These are phyloP conservation scores for Tranzscheliella williamsii DNA, from an alignment of 1,284 basidiomycete species.

Conservation along the genomic window DNA sequence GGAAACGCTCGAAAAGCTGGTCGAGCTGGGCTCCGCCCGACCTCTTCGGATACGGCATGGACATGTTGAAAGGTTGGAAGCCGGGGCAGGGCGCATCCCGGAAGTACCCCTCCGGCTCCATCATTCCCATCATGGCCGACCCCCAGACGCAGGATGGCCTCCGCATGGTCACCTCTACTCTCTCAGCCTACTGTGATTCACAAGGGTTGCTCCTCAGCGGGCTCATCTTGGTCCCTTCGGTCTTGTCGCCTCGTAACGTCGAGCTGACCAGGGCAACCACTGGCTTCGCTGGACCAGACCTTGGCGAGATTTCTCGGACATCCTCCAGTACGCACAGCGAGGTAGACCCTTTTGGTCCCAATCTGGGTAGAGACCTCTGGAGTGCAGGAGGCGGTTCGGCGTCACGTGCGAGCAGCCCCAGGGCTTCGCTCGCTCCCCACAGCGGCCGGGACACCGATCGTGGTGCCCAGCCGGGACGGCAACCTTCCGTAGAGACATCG, in stretches of 20 bases:
- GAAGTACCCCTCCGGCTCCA: constrained; percentile 19
- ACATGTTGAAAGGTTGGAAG: constrained; percentile 49
- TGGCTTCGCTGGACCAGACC: not conserved
- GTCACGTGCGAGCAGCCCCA: not conserved
- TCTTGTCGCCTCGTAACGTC: constrained; percentile 33
- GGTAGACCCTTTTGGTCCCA: not conserved
- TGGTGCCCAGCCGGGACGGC: not conserved
- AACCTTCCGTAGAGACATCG: constrained; percentile 15
- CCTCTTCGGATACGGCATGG: constrained; percentile 38
- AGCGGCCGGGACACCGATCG: not conserved
- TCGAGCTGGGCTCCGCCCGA: constrained; percentile 40
- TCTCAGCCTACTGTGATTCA: constrained; percentile 39
- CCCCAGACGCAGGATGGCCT: constrained; percentile 29
- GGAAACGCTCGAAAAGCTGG: constrained; percentile 24
- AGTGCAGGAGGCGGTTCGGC: not conserved
- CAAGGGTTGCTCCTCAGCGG: constrained; percentile 41
- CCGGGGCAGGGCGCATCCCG: constrained; percentile 14
- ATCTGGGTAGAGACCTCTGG: not conserved
- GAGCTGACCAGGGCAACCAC: constrained; percentile 7
- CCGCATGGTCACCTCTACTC: constrained; percentile 37
- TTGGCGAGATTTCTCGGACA: constrained; percentile 4
- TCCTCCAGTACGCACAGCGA: constrained; percentile 22
- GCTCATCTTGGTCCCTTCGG: constrained; percentile 35
- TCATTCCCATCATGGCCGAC: constrained; percentile 47
- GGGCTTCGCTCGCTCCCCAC: not conserved